A percentile compares a stretch with the other conserved stretches of the same genome.
Conservation (phyloP, 2,329 filamentous ascomycete species). For the Colletotrichum sp. region DNA sequence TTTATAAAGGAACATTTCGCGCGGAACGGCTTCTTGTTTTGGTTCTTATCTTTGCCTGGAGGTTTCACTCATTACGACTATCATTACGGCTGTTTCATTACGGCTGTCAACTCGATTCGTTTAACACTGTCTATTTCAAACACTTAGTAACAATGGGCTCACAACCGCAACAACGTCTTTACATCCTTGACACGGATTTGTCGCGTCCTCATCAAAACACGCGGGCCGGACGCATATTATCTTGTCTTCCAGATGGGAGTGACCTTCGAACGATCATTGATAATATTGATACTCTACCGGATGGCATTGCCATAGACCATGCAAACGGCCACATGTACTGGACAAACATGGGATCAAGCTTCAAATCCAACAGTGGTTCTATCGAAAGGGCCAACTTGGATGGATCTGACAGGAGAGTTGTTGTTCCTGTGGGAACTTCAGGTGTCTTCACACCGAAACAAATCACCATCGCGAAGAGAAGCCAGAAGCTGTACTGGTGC, state of each 20-base stretch:
- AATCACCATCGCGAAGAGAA: background rate
- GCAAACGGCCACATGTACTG: constrained; percentile 1
- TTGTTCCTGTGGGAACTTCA: background rate
- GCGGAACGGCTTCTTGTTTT: background rate
- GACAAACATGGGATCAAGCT: constrained; percentile 4
- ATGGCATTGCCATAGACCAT: background rate
- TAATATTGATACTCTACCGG: background rate
- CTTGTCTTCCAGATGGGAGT: background rate
- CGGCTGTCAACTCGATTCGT: background rate
- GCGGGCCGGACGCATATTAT: background rate
- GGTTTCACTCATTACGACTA: background rate
- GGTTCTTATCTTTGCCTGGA: background rate
- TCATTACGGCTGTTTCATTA: background rate
- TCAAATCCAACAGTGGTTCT: constrained; percentile 1
- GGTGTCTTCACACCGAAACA: constrained; percentile 8
- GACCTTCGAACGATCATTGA: background rate
- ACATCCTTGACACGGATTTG: constrained; percentile 5
- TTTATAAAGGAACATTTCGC: background rate
- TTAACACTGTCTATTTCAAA: background rate
- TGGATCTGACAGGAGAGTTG: background rate
- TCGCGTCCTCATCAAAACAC: background rate
- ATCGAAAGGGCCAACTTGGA: constrained; percentile 5
- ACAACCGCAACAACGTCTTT: background rate
- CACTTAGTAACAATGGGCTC: background rate
- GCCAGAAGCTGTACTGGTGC: constrained; percentile 3